Percentiles rank a stretch among this genome's conserved stretches.
These are phyloP conservation scores for Aureobasidium sp. DNA, from an alignment of 2,329 filamentous ascomycete genomes.

Conservation along the genomic window DNA sequence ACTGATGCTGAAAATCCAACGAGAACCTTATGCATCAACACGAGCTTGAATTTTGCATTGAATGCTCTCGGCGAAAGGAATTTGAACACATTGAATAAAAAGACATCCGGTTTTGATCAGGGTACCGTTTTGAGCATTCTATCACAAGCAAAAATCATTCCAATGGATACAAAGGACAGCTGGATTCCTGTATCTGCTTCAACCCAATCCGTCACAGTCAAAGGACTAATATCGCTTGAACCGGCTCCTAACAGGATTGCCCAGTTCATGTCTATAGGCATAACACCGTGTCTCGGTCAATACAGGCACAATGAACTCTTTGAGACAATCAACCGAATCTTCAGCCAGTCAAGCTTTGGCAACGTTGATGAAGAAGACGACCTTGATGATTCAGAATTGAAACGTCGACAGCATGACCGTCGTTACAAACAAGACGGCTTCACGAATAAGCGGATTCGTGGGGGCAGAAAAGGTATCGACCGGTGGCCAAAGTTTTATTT, in stretches of 20 bases:
- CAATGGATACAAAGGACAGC: conserved; percentile 43
- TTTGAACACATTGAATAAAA: conserved; percentile 22
- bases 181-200: conserved; percentile 70
- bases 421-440: conserved; percentile 43
- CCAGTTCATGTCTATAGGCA: conserved; percentile 77
- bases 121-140: conserved; percentile 47
- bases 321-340: conserved; percentile 70
- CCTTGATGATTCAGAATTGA: conserved; percentile 32
- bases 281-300: conserved; percentile 55
- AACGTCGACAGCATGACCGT: conserved; percentile 32
- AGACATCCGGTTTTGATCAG: conserved; percentile 1
- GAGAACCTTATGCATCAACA: background rate
- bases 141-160: conserved; percentile 57
- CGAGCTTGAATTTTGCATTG: conserved; percentile 21
- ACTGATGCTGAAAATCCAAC: conserved; percentile 43
- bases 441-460: conserved; percentile 47
- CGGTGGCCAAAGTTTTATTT: conserved; percentile 86
- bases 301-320: conserved; percentile 61
- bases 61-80: conserved; percentile 25
- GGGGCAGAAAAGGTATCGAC: conserved; percentile 60
- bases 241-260: conserved; percentile 64
- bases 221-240: conserved; percentile 62
- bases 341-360: conserved; percentile 72
- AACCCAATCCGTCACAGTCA: conserved; percentile 54
- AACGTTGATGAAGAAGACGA: conserved; percentile 42